Percentiles rank a stretch among this genome's conserved stretches.
phyloP scores from a whole-genome alignment of 2,329 filamentous ascomycete genomes.

The Alternaria ventricosa region DNA sequence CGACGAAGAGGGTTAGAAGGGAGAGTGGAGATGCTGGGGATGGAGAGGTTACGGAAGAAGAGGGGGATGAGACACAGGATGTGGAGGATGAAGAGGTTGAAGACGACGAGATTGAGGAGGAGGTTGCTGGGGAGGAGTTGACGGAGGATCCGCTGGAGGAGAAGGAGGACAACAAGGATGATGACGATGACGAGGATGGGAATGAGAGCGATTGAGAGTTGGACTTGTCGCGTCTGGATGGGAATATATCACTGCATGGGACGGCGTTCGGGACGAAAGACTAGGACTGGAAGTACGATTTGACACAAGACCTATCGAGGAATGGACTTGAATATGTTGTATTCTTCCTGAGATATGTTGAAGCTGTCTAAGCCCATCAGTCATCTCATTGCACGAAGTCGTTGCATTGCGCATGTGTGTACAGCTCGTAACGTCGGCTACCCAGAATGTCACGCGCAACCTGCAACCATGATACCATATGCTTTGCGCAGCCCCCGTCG shows the following conservation, averaged over 20 bases:
- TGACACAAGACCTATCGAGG: not conserved
- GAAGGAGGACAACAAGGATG: constrained; percentile 52
- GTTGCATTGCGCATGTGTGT: not conserved
- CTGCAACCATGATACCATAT: not conserved
- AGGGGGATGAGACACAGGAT: constrained; percentile 51
- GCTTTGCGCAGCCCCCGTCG: not conserved
- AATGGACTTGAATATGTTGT: not conserved
- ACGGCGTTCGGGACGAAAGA: constrained; percentile 30
- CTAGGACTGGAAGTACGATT: not conserved
- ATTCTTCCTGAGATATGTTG: not conserved
- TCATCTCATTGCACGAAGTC: not conserved
- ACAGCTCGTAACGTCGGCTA: not conserved
- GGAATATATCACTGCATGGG: constrained; percentile 30
- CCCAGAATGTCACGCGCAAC: not conserved
- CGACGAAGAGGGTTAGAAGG: constrained; percentile 58
- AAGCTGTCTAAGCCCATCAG: not conserved
- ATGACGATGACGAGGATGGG: constrained; percentile 63
- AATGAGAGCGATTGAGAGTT: constrained; percentile 51
- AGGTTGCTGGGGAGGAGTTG: constrained; percentile 59
- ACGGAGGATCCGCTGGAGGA: constrained; percentile 54
- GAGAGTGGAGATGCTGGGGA: constrained; percentile 46
- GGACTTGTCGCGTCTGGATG: not conserved
- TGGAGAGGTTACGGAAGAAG: constrained; percentile 47
- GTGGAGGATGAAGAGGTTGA: constrained; percentile 60
- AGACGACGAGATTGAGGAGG: constrained; percentile 62